These are phyloP conservation scores for Neocallimastix lanati DNA, from an alignment of 192 early-diverging fungal species.

Conservation along the genomic window DNA sequence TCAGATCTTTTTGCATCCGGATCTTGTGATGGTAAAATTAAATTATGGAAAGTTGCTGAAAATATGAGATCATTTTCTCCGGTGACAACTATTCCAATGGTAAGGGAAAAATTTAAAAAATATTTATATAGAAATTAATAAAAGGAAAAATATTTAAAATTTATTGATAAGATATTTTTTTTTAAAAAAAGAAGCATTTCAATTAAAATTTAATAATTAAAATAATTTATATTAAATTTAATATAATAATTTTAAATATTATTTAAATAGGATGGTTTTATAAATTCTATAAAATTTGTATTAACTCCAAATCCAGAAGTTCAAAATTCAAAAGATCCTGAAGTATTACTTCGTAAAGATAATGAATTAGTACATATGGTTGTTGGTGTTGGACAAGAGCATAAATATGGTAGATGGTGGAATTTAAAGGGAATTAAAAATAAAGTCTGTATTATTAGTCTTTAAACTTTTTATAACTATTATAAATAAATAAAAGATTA, in stretches of 20 bases:
- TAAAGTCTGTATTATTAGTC: constrained; percentile 43
- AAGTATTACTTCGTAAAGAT: neutral
- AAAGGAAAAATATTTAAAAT: no score
- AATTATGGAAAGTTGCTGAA: constrained; percentile 66
- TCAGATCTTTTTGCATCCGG: constrained; percentile 82
- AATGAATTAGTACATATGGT: constrained; percentile 5
- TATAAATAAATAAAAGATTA: no score
- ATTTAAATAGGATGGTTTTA: constrained; percentile 23
- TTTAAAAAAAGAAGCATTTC: no score
- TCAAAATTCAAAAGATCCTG: neutral
- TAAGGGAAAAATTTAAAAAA: no score
- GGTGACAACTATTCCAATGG: constrained; percentile 40
- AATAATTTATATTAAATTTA: no score
- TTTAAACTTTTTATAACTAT: constrained; percentile 15
- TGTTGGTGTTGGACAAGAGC: constrained; percentile 72
- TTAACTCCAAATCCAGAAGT: constrained; percentile 13
- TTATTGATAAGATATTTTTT: no score
- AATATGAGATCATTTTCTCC: constrained; percentile 42
- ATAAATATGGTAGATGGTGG: constrained; percentile 76
- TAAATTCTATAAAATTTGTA: constrained; percentile 32
- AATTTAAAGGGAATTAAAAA: constrained; percentile 61
- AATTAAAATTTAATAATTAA: no score
- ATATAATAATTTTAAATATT: no score
- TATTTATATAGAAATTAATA: no score
- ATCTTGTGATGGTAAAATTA: constrained; percentile 69